Evolutionary conservation across 345 rosid species (phyloP), one percentile per base, ranked within the genome.

Genomic region (Boechera divaricarpa): DNA sequence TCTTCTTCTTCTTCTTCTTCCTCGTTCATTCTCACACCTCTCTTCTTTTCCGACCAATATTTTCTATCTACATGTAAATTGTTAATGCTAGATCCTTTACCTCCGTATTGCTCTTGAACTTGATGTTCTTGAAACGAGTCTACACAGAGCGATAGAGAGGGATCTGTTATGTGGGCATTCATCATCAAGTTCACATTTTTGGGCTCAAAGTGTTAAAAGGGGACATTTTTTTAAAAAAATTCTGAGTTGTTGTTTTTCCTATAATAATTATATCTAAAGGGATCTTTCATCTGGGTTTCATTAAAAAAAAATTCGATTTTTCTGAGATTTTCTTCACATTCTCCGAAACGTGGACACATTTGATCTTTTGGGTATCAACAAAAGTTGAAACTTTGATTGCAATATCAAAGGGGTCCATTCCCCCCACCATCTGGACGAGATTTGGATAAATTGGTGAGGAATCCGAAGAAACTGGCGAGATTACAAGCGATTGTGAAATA

Each of bases 401-500:
- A 21, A 18, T 41, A 33, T 49, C 36, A 5, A 54, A 41, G 24
- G 51, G 16, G 1, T 7, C 4, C 1, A 5, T 4, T 11, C 21
- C 21, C 21, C 21, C 6, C 2, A 9, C 18, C 21, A 47, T 44
- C 16, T 44, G 52, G 11, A 16, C 4, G 76, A 60, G 69, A 54
- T 72, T 49, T 39, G 61, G 49, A 13, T n/a, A 15, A 16, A 49
- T 56, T 39, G 58, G 57, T 15, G 1, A 62, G 69, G 39, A 33
- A 70, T 45, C 48, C n/a, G 48, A 59, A 51, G 62, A 69, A 77
- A 47, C 80, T 70, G 76, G 72, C 72, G 67, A 77, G 10, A 64
- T 13, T 56, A 69, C 16, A 29, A 64, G 54, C 72, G 72, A 71
- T 64, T 53, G 0, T 64, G 53, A 70, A 47, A 47, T 28, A 55